Evolutionary conservation across 495 filamentous ascomycete species (phyloP).

Genomic region (Lophiotrema nucula): DNA sequence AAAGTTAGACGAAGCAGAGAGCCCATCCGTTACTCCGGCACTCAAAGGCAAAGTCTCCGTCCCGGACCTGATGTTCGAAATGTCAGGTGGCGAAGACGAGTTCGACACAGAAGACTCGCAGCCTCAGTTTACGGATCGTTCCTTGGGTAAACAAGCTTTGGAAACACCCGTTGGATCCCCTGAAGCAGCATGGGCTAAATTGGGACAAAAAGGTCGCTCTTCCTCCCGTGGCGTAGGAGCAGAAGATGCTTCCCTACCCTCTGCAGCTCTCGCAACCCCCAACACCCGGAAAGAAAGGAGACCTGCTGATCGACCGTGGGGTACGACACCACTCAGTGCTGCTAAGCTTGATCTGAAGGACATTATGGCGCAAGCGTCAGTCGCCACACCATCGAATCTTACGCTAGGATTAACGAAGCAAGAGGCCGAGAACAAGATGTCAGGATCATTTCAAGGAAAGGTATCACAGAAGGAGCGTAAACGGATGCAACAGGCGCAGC

Average conservation of each 20-base stretch:
- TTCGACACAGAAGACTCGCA: not conserved
- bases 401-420: slow-evolving; percentile 64
- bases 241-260: not conserved
- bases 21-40: slow-evolving; percentile 47
- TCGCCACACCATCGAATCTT: slow-evolving; percentile 63
- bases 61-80: slow-evolving; percentile 86
- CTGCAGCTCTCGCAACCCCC: not conserved
- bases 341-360: slow-evolving; percentile 75
- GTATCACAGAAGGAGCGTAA: slow-evolving; percentile 90
- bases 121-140: not conserved
- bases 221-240: slow-evolving; percentile 2
- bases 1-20: slow-evolving; percentile 42
- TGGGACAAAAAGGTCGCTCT: slow-evolving; percentile 10
- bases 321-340: slow-evolving; percentile 51
- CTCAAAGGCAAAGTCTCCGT: slow-evolving; percentile 64
- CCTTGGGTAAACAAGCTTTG: not conserved
- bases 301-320: slow-evolving; percentile 58
- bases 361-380: slow-evolving; percentile 76
- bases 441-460: slow-evolving; percentile 47
- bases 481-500: slow-evolving; percentile 56
- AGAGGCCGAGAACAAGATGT: slow-evolving; percentile 34
- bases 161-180: slow-evolving; percentile 22
- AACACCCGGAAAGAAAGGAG: slow-evolving; percentile 13
- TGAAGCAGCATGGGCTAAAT: slow-evolving; percentile 17
- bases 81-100: slow-evolving; percentile 71